Evolutionary conservation across 2,329 filamentous ascomycete genomes (phyloP), one percentile per base, ranked within the genome.

Genomic region (Fusarium sp.): DNA sequence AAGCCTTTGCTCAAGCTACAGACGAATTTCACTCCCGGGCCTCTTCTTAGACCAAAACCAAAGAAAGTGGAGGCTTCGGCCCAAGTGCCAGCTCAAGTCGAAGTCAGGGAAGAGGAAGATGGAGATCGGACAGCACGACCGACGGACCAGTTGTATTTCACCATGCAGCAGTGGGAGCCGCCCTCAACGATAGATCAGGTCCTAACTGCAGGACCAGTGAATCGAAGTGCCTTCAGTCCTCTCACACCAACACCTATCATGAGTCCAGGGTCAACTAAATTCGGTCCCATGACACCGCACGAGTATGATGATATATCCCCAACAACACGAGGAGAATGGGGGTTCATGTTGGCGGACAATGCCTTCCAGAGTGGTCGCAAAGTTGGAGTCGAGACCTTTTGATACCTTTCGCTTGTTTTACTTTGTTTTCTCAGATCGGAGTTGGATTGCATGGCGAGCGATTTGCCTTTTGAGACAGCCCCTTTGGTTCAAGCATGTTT

Each of bases 281-380:
- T 83, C 21, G 86, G 85, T 0, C 84, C 87, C 2, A 76, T 80
- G 78, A 90, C 88, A 59, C 88, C 87, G 2, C 88, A 89, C 67
- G 84, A 80, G 10, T 88, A 86, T 67, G 87, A 88, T 21, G 88
- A 90, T 72, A 87, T 90, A 58, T 89, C 87, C 51, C 88, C 88
- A 8, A 84, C 86, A 25, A 90, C 88, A 11, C 82, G 85, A 42
- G 86, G 86, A 7, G 88, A 90, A 77, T 90, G 88, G 88, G 86
- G 87, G 0, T 87, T 88, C 72, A 76, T 90, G 69, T 87, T 89
- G 79, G 80, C 82, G 42, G 84, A 84, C 5, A 81, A 82, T 28
- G 80, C 78, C 26, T 82, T 83, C 66, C 80, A 78, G 45, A 78
- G 76, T 37, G 81, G 78, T 18, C 82, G 81, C 70, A 87, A 79